Base-by-base conservation (phyloP, 106 monocot species). In the Amphibolis antarctica region DNA sequence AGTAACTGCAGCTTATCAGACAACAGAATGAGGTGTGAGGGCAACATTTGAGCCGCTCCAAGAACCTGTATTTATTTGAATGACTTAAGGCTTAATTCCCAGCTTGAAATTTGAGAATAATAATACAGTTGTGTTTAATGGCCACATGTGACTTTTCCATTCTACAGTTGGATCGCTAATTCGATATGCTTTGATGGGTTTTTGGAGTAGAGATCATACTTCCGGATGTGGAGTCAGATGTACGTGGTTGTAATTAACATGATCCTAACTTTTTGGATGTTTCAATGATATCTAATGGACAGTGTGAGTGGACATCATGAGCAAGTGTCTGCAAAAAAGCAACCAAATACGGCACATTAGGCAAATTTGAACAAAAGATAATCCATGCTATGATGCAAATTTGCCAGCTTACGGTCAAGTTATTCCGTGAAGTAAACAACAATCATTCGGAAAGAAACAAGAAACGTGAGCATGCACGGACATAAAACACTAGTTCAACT, bases 291-390 rank as follows among this genome's bases (percentile, higher is more conserved):
- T 36, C 28, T 65, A 42, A 22, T 19, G 53, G 52, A 42, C 50
- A 21, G 53, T 66, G 31, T 53, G 28, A 12, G 53, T 53, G 53
- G 20, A n/a, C 31, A 14, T 66, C 66, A 22, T 53, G 66, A 28
- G 66, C 66, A 66, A 66, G 66, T 30, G 36, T 53, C 66, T 66
- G 53, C 50, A 66, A 52, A 26, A 46, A 64, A 12, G 22, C 11
- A 24, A 53, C 19, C 31, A 42, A 42, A 66, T 10, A 5, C 31
- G 53, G 29, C 19, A 17, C 6, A 28, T 58, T 3, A 58, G 29
- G 29, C 26, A 58, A 9, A 18, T 31, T n/a, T 58, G 29, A 27
- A 22, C 15, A 23, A 58, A 44, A 23, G n/a, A n/a, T 20, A 62
- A 36, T 53, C 9, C 23, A 24, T 53, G 23, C 21, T 6, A 24